Evolutionary conservation across 768 basidiomycete genomes (phyloP).

Genomic region (Suillus subaureus): DNA sequence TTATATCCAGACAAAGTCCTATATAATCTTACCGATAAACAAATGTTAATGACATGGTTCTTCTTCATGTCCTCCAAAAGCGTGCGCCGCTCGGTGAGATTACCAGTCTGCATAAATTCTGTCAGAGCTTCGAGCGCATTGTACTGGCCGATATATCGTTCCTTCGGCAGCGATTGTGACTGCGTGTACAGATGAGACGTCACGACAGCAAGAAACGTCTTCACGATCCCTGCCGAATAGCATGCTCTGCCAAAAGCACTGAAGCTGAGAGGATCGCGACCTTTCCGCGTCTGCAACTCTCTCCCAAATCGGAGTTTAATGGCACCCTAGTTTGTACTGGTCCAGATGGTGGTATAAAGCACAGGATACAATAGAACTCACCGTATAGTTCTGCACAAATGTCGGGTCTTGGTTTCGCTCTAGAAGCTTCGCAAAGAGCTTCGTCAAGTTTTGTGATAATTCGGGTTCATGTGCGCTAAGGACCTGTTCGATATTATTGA

Average conservation of each 20-base stretch:
- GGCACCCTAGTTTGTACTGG: conserved; percentile 9
- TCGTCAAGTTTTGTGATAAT: conserved; percentile 19
- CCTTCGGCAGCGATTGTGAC: conserved; percentile 14
- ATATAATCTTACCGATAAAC: conserved; percentile 21
- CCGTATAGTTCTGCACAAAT: conserved; percentile 23
- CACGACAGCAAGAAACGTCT: conserved; percentile 26
- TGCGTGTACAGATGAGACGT: conserved; percentile 16
- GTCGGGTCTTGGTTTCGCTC: conserved; percentile 25
- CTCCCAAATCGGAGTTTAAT: conserved; percentile 16
- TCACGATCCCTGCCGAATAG: conserved; percentile 29
- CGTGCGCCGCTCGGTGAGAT: conserved; percentile 19
- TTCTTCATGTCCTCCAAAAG: conserved; percentile 29
- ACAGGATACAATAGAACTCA: conserved; percentile 5
- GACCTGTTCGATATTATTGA: conserved; percentile 20
- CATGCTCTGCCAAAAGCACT: conserved; percentile 26
- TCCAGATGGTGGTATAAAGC: not conserved
- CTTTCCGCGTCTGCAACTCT: not conserved
- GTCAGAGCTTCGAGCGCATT: conserved; percentile 25
- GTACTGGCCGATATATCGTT: conserved; percentile 22
- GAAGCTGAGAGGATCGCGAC: not conserved
- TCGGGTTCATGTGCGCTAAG: conserved; percentile 15
- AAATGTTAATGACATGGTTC: conserved; percentile 21
- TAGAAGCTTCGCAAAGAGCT: conserved; percentile 25
- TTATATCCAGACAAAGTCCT: not conserved
- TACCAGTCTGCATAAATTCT: conserved; percentile 24